phyloP scores from a whole-genome alignment of 1,284 basidiomycete species.

The Ganoderma resinaceum region DNA sequence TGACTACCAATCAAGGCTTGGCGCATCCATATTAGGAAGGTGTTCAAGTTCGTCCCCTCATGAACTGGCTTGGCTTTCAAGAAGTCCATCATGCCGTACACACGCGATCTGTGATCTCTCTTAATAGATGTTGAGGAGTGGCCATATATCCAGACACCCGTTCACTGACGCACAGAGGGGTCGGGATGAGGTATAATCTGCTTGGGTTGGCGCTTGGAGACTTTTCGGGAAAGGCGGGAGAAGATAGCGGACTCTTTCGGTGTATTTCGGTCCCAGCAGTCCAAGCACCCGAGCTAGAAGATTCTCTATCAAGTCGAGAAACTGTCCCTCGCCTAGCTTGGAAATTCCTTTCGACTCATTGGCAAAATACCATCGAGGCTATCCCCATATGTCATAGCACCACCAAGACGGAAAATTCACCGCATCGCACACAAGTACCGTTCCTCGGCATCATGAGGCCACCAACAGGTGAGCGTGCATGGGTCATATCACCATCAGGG shows the following conservation, averaged over 20 bases:
- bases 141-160: not conserved
- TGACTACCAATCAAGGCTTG: slow-evolving; percentile 10
- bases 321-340: not conserved
- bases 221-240: not conserved
- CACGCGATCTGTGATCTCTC: not conserved
- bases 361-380: not conserved
- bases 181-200: not conserved
- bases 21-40: slow-evolving; percentile 18
- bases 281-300: not conserved
- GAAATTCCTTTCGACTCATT: not conserved
- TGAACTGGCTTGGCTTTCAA: not conserved
- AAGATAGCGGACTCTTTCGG: not conserved
- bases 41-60: slow-evolving; percentile 16
- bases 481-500: not conserved
- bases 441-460: not conserved
- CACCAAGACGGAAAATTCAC: not conserved
- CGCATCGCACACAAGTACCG: not conserved
- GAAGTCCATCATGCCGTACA: not conserved
- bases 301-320: not conserved
- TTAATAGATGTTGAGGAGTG: not conserved
- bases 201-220: not conserved
- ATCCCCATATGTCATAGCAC: not conserved
- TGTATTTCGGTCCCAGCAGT: not conserved
- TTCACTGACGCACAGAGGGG: not conserved
- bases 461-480: not conserved